A percentile compares a stretch with the other conserved stretches of the same genome.
phyloP scores from a whole-genome alignment of 352 stramenopile species.

The Phytophthora pluvialis region DNA sequence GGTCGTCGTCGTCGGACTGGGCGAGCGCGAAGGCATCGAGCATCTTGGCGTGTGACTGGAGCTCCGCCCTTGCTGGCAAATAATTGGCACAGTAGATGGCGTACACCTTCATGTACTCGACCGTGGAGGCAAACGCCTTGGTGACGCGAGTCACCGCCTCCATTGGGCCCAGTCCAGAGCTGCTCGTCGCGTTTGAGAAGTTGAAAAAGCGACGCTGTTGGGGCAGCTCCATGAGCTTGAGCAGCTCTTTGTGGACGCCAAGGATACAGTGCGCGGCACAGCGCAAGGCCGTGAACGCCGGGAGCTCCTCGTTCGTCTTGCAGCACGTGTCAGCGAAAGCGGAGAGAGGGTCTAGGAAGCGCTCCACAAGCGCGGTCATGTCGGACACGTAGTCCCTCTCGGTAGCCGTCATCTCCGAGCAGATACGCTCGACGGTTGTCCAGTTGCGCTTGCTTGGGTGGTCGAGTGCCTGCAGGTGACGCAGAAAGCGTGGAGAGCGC shows the following conservation, averaged over 20 bases:
- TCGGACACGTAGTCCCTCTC: conserved; percentile 44
- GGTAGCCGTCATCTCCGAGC: conserved; percentile 37
- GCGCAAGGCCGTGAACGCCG: conserved; percentile 24
- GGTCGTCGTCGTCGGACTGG: conserved; percentile 10
- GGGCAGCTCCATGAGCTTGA: conserved; percentile 20
- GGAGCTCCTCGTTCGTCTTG: conserved; percentile 22
- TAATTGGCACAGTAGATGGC: conserved; percentile 69
- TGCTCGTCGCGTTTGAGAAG: conserved; percentile 14
- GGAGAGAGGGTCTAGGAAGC: conserved; percentile 31
- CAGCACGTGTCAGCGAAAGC: conserved; percentile 21
- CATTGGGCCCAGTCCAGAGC: conserved; percentile 15
- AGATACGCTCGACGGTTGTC: conserved; percentile 37
- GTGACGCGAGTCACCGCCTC: conserved; percentile 36
- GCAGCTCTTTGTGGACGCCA: conserved; percentile 32
- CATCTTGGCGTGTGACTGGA: conserved; percentile 49
- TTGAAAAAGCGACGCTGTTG: conserved; percentile 27
- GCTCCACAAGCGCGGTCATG: conserved; percentile 25
- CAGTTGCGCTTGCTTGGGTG: conserved; percentile 34
- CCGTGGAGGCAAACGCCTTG: conserved; percentile 44
- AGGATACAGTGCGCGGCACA: conserved; percentile 31
- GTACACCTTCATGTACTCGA: conserved; percentile 80
- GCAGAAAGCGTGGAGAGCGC: conserved; percentile 36
- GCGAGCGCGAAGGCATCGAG: conserved; percentile 33
- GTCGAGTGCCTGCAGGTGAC: conserved; percentile 33
- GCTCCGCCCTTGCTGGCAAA: conserved; percentile 50